These are phyloP conservation scores for Talaromyces sp. DNA, from an alignment of 2,329 filamentous ascomycete genomes.

Conservation along the genomic window DNA sequence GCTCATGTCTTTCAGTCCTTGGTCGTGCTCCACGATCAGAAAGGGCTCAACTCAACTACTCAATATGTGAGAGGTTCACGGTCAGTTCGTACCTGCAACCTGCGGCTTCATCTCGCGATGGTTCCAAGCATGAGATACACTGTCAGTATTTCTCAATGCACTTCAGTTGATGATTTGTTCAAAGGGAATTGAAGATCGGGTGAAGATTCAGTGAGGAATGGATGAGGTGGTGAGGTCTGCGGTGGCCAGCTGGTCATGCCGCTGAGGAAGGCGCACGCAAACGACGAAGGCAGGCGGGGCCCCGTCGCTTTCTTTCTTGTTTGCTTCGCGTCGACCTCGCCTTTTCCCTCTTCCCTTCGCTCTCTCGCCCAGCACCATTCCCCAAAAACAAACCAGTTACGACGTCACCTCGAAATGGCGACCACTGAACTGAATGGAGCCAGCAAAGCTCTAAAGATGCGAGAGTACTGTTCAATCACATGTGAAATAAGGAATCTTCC, in stretches of 20 bases:
- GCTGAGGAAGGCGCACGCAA: background rate
- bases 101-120: background rate
- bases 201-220: background rate
- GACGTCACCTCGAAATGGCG: background rate
- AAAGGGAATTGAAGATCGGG: background rate
- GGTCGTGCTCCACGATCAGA: background rate
- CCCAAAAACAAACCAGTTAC: background rate
- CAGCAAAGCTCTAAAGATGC: background rate
- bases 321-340: background rate
- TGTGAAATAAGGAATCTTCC: background rate
- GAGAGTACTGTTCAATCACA: background rate
- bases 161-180: background rate
- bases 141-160: background rate
- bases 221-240: background rate
- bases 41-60: background rate
- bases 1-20: background rate
- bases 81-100: background rate
- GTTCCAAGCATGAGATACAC: background rate
- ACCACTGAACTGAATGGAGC: background rate
- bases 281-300: background rate
- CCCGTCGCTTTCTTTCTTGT: background rate
- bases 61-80: background rate
- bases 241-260: background rate
- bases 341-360: background rate
- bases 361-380: background rate